phyloP scores from a whole-genome alignment of 2,329 filamentous ascomycete species.

The Venturia effusa region DNA sequence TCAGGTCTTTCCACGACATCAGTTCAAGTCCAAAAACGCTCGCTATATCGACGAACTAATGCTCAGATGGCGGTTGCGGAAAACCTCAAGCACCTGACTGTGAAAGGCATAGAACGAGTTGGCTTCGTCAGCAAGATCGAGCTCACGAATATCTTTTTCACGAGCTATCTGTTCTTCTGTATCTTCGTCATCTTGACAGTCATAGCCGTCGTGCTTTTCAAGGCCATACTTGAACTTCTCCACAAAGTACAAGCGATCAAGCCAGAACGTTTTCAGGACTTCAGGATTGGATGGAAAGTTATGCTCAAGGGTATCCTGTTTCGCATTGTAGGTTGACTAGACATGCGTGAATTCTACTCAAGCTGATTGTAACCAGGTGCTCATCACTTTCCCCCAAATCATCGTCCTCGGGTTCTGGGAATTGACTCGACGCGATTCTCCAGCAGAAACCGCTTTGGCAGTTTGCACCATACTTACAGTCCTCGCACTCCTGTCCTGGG shows the following conservation, averaged over 20 bases:
- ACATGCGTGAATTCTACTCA: neutral
- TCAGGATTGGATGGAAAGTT: constrained; percentile 87
- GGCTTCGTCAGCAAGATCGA: constrained; percentile 80
- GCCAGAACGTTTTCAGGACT: constrained; percentile 78
- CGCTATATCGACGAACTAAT: constrained; percentile 21
- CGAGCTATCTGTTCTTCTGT: constrained; percentile 79
- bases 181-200: constrained; percentile 69
- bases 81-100: constrained; percentile 31
- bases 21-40: constrained; percentile 66
- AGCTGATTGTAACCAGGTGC: constrained; percentile 27
- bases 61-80: constrained; percentile 21
- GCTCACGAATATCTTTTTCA: constrained; percentile 85
- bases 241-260: constrained; percentile 69
- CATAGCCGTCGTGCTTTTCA: constrained; percentile 65
- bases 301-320: constrained; percentile 90
- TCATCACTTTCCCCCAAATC: constrained; percentile 90
- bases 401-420: constrained; percentile 88
- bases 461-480: constrained; percentile 82
- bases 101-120: constrained; percentile 79
- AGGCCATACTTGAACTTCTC: constrained; percentile 65
- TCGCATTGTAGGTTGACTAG: constrained; percentile 46
- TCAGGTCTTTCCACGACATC: constrained; percentile 66
- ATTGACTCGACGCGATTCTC: constrained; percentile 73
- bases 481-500: constrained; percentile 68
- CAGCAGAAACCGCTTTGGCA: constrained; percentile 74